phyloP scores from a whole-genome alignment of 2,329 filamentous ascomycete species.

The Fusarium sp. region DNA sequence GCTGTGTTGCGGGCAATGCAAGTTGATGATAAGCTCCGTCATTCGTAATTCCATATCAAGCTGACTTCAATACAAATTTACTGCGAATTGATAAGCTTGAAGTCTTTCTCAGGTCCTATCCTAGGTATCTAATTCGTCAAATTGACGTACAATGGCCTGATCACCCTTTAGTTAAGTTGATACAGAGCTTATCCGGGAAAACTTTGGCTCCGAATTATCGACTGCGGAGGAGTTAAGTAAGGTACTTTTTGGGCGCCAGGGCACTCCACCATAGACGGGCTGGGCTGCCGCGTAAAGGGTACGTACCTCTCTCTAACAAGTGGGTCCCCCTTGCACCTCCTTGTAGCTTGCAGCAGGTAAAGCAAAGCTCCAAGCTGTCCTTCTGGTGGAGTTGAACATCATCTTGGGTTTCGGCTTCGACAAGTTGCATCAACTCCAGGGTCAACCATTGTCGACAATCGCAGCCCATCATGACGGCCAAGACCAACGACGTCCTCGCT shows the following conservation, averaged over 20 bases:
- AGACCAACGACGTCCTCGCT: conserved; percentile 71
- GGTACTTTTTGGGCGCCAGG: conserved; percentile 4
- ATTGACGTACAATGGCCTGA: conserved; percentile 44
- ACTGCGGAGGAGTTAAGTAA: conserved; percentile 4
- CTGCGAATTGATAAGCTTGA: conserved; percentile 2
- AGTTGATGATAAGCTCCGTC: conserved; percentile 10
- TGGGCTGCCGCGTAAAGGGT: conserved; percentile 30
- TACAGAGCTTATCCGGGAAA: conserved; percentile 42
- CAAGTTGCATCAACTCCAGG: conserved; percentile 54
- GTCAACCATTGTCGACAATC: conserved; percentile 51
- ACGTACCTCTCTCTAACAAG: conserved; percentile 42
- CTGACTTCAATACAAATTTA: background rate
- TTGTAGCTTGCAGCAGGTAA: conserved; percentile 30
- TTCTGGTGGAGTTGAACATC: conserved; percentile 51
- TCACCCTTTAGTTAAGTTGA: conserved; percentile 21
- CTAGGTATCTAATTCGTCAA: conserved; percentile 1
- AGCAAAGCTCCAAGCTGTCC: conserved; percentile 64
- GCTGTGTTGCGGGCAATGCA: conserved; percentile 7
- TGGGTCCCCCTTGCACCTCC: conserved; percentile 27
- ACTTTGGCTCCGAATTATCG: conserved; percentile 32
- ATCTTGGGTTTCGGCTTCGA: conserved; percentile 48
- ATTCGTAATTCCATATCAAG: background rate
- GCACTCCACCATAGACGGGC: background rate
- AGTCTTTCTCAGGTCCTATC: background rate
- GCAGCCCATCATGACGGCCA: conserved; percentile 62